Percentiles rank a stretch among this genome's conserved stretches.
phyloP scores from a whole-genome alignment of 2,329 filamentous ascomycete species.

The Akanthomyces dipterigenus region DNA sequence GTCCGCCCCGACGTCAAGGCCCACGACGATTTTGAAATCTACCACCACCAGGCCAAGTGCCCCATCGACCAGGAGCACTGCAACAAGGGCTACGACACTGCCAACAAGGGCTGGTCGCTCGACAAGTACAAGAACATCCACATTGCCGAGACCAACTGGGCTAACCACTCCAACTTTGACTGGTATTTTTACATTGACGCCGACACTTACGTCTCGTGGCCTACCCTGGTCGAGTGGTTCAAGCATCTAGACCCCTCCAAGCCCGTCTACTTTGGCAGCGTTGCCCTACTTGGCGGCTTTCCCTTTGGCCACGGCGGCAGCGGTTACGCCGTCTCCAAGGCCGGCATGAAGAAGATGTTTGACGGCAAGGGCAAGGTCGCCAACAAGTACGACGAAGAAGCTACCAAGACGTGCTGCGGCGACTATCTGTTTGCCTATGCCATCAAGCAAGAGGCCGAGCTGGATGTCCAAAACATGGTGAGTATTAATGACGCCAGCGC shows the following conservation, averaged over 20 bases:
- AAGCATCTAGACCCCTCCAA: constrained; percentile 34
- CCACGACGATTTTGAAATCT: constrained; percentile 46
- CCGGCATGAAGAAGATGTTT: constrained; percentile 42
- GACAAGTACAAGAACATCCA: constrained; percentile 59
- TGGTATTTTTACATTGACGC: constrained; percentile 57
- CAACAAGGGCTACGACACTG: constrained; percentile 24
- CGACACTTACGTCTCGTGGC: constrained; percentile 51
- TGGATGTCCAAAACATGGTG: constrained; percentile 36
- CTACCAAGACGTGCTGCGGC: constrained; percentile 41
- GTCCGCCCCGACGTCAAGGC: constrained; percentile 37
- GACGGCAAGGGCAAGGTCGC: constrained; percentile 35
- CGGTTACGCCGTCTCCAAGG: constrained; percentile 46
- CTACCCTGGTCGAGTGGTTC: constrained; percentile 44
- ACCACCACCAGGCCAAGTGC: constrained; percentile 39
- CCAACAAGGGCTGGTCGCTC: constrained; percentile 41
- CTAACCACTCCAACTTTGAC: constrained; percentile 42
- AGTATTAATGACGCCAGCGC: constrained; percentile 17
- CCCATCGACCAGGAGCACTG: constrained; percentile 38
- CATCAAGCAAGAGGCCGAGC: constrained; percentile 36
- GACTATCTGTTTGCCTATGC: constrained; percentile 43
- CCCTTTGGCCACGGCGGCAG: constrained; percentile 51
- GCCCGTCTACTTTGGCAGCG: constrained; percentile 44
- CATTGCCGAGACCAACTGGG: constrained; percentile 49
- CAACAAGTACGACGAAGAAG: constrained; percentile 37
- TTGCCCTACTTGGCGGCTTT: constrained; percentile 34